Conservation (phyloP, 345 rosid genomes). For the Raphanus raphanistrum region DNA sequence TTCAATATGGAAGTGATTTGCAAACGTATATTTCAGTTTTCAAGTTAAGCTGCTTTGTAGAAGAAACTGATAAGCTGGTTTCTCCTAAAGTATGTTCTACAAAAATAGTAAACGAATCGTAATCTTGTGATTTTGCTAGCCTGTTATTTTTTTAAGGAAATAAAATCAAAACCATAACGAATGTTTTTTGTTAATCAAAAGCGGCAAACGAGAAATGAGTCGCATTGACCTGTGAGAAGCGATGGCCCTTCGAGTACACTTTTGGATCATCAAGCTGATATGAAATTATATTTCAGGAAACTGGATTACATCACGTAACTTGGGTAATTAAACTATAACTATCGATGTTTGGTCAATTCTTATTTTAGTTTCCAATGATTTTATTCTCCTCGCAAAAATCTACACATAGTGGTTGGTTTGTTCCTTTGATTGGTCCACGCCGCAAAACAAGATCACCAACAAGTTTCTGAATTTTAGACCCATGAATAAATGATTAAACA, state of each 20-base stretch:
- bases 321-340: slow-evolving; percentile 14
- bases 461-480: neutral
- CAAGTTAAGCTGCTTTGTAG: neutral
- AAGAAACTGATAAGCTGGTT: neutral
- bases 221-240: slow-evolving; percentile 19
- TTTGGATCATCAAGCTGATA: slow-evolving; percentile 16
- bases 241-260: slow-evolving; percentile 21
- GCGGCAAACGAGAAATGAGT: slow-evolving; percentile 20
- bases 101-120: neutral
- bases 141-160: neutral
- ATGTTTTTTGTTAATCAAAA: neutral
- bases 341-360: slow-evolving; percentile 30
- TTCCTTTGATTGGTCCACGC: slow-evolving; percentile 14
- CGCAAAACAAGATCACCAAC: slow-evolving; percentile 13
- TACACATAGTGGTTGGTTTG: slow-evolving; percentile 21
- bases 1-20: neutral
- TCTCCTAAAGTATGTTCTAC: neutral
- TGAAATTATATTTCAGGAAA: neutral
- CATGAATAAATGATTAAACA: no score
- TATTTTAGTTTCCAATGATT: slow-evolving; percentile 13
- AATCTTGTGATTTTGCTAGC: neutral
- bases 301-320: neutral
- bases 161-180: slow-evolving; percentile 4
- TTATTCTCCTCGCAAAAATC: neutral
- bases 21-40: neutral